A percentile compares a stretch with the other conserved stretches of the same genome.
These are phyloP conservation scores for Podaxis pistillaris DNA, from an alignment of 768 basidiomycete species.

Conservation along the genomic window DNA sequence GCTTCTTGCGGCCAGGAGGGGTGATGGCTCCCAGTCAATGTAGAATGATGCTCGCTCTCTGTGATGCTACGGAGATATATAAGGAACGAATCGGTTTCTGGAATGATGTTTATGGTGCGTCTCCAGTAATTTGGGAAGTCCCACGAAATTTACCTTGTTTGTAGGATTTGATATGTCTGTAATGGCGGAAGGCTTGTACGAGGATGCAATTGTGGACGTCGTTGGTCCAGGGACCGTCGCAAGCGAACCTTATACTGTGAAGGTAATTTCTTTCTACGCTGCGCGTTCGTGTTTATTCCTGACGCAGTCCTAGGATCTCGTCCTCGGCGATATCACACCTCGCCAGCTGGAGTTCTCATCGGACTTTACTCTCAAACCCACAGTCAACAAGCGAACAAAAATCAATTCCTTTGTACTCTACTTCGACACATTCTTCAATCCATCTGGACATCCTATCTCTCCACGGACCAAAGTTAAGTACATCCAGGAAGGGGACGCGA, in stretches of 20 bases:
- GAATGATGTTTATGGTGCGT: conserved; percentile 84
- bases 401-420: conserved; percentile 83
- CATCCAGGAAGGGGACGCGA: conserved; percentile 54
- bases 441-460: conserved; percentile 49
- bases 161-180: conserved; percentile 84
- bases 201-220: conserved; percentile 84
- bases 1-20: conserved; percentile 74
- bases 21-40: conserved; percentile 92
- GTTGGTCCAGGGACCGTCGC: conserved; percentile 63
- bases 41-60: conserved; percentile 79
- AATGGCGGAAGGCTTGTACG: conserved; percentile 74
- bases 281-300: neutral
- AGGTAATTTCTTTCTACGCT: conserved; percentile 42
- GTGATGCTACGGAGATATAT: conserved; percentile 70
- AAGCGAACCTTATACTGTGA: conserved; percentile 62
- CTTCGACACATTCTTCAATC: conserved; percentile 93
- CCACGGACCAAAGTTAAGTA: conserved; percentile 52
- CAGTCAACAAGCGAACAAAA: conserved; percentile 56
- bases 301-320: conserved; percentile 59
- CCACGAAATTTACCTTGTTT: neutral
- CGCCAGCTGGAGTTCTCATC: conserved; percentile 80
- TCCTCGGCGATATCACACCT: conserved; percentile 59
- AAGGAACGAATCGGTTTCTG: conserved; percentile 89
- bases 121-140: neutral
- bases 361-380: conserved; percentile 73